phyloP scores from a whole-genome alignment of 176 grass and related monocot species.

The Musa schizocarpa region DNA sequence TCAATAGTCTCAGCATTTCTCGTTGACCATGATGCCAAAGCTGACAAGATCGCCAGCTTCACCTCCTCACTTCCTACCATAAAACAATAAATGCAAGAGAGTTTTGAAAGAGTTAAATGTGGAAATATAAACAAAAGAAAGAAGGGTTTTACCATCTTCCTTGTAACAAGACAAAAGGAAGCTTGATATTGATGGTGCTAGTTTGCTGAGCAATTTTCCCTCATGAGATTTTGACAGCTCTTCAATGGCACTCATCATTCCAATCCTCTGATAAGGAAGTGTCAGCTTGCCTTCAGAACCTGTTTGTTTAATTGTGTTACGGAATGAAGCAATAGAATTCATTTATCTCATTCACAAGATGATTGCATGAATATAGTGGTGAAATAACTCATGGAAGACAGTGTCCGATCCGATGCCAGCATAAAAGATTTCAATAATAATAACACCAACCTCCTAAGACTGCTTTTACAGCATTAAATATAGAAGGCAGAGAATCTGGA shows the following conservation, averaged over 20 bases:
- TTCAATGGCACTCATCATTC: slow-evolving; percentile 71
- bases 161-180: slow-evolving; percentile 82
- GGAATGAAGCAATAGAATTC: not conserved
- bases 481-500: slow-evolving; percentile 74
- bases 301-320: slow-evolving; percentile 36
- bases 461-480: slow-evolving; percentile 72
- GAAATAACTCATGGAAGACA: not conserved
- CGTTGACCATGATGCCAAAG: slow-evolving; percentile 61
- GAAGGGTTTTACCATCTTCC: slow-evolving; percentile 62
- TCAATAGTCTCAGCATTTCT: slow-evolving; percentile 62
- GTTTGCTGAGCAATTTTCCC: slow-evolving; percentile 58
- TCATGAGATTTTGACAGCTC: slow-evolving; percentile 56
- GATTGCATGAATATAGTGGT: not conserved
- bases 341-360: not conserved
- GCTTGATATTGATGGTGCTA: slow-evolving; percentile 58
- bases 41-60: slow-evolving; percentile 67
- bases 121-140: not conserved
- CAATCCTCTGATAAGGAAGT: slow-evolving; percentile 74
- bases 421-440: not conserved
- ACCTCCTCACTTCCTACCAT: slow-evolving; percentile 91
- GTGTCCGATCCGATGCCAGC: too few species aligned
- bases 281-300: slow-evolving; percentile 95
- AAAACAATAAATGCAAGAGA: slow-evolving; percentile 8
- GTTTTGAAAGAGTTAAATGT: not conserved
- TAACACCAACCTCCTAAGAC: slow-evolving; percentile 69